Percentiles rank a stretch among this genome's conserved stretches.
Evolutionary conservation across 768 basidiomycete species (phyloP).

Genomic region (Clathrus columnatus): DNA sequence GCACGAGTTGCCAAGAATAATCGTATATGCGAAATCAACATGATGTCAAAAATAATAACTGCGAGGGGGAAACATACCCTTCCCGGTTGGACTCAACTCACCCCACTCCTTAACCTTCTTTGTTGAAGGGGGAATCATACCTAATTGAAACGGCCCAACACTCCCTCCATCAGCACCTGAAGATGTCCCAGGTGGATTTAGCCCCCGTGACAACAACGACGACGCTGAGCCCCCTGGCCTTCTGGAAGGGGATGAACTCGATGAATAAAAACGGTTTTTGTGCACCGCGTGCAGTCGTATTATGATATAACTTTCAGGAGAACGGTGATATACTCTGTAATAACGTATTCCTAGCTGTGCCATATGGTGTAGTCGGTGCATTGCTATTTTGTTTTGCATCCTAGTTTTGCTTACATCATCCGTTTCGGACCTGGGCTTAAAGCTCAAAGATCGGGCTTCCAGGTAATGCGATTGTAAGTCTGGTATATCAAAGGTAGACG

Average conservation of each 20-base stretch:
- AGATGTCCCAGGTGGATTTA: constrained; percentile 43
- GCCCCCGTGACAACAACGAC: constrained; percentile 51
- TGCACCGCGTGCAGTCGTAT: constrained; percentile 1
- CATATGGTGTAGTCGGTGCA: neutral
- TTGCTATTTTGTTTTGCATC: neutral
- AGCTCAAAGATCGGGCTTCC: too few species aligned
- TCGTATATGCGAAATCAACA: neutral
- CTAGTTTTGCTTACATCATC: neutral
- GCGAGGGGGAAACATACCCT: constrained; percentile 44
- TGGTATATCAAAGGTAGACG: too few species aligned
- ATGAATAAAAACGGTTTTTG: neutral
- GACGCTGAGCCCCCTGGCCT: constrained; percentile 30
- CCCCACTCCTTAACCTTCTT: constrained; percentile 68
- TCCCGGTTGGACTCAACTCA: constrained; percentile 65
- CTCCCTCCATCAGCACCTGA: constrained; percentile 41
- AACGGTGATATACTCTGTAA: neutral
- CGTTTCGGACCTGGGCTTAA: neutral
- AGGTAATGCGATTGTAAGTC: neutral
- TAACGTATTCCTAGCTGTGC: neutral
- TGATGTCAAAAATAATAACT: neutral
- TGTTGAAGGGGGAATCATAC: constrained; percentile 49
- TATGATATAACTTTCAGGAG: neutral
- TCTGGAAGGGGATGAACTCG: neutral
- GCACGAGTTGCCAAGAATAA: constrained; percentile 20
- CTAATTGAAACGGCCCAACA: constrained; percentile 73